Evolutionary conservation across 345 rosid genomes (phyloP).

Genomic region (Murraya koenigii): DNA sequence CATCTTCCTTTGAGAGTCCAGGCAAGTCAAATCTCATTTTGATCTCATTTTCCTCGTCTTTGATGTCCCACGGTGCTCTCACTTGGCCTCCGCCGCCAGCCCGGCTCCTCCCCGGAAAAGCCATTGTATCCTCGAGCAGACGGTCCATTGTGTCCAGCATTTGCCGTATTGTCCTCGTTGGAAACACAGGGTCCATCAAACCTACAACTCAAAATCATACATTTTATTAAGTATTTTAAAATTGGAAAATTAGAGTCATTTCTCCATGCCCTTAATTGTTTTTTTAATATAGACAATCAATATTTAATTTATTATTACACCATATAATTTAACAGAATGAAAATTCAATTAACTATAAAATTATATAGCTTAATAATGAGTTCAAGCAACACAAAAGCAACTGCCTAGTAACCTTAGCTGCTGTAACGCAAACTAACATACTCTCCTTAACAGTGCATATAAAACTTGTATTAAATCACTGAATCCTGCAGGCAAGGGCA

Average conservation of each 20-base stretch:
- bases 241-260: neutral
- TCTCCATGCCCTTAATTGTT: no score
- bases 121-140: conserved; percentile 53
- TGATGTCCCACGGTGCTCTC: conserved; percentile 78
- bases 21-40: conserved; percentile 90
- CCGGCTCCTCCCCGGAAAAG: conserved; percentile 32
- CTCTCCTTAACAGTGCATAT: no score
- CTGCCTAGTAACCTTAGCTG: no score
- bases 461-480: no score
- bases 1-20: conserved; percentile 73
- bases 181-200: conserved; percentile 58
- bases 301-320: no score
- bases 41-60: conserved; percentile 72
- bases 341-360: no score
- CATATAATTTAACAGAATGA: no score
- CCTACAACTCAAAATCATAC: conserved; percentile 27
- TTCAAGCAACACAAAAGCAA: no score
- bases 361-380: no score
- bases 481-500: no score
- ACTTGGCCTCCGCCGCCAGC: conserved; percentile 27
- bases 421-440: no score
- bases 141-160: conserved; percentile 82
- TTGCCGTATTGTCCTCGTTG: conserved; percentile 77
- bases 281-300: no score
- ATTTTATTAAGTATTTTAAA: neutral